Conservation (phyloP, 805 yeast genomes). For the Cyberlindnera xylosilytica region DNA sequence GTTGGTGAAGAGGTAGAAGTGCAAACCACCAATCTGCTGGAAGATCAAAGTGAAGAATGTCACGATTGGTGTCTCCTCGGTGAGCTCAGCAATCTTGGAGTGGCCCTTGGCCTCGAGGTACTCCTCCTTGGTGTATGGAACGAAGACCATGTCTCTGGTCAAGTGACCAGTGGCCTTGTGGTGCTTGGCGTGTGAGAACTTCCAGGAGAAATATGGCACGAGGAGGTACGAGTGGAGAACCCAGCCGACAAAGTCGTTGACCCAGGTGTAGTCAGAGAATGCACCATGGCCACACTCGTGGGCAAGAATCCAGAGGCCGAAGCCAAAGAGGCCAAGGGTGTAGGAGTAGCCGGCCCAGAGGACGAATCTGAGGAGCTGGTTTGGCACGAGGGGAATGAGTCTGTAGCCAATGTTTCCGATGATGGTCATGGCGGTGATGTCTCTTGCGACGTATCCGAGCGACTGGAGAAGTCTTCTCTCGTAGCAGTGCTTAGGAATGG, state of each 20-base stretch:
- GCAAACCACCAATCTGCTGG: conserved; percentile 82
- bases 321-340: conserved; percentile 61
- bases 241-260: conserved; percentile 84
- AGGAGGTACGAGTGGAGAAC: conserved; percentile 70
- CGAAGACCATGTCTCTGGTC: conserved; percentile 80
- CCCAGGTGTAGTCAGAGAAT: conserved; percentile 65
- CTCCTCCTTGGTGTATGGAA: conserved; percentile 64
- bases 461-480: conserved; percentile 56
- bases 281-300: conserved; percentile 94
- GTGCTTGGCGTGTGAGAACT: conserved; percentile 78
- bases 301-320: conserved; percentile 83
- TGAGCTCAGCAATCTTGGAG: conserved; percentile 37
- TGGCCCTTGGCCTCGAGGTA: conserved; percentile 35
- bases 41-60: conserved; percentile 52
- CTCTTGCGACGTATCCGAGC: conserved; percentile 65
- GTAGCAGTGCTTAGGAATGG: conserved; percentile 74
- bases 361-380: conserved; percentile 41
- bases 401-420: conserved; percentile 53
- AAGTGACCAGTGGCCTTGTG: conserved; percentile 88
- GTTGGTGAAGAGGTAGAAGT: conserved; percentile 59
- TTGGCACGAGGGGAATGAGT: conserved; percentile 49
- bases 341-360: conserved; percentile 59
- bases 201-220: conserved; percentile 90
- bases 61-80: conserved; percentile 73
- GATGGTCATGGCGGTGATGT: conserved; percentile 46